Evolutionary conservation across 352 stramenopile genomes (phyloP), one percentile per base, ranked within the genome.

Genomic region (Phytophthora lateralis): DNA sequence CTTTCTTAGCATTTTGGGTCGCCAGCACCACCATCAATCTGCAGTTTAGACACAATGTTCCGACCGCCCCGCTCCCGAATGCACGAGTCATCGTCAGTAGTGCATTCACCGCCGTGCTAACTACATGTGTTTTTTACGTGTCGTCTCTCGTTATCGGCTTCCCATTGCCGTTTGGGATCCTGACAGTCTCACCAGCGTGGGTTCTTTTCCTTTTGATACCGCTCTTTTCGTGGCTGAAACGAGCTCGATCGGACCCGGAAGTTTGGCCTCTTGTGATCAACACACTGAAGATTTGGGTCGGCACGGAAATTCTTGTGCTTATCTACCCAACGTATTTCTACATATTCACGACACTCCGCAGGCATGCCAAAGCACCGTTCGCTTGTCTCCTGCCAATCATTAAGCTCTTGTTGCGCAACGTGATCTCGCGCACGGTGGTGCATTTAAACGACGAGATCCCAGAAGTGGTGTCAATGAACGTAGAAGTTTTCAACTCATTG

Each of bases 401-500:
- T 7, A 81, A 81, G 39, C 38, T 78, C n/a, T 20, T 68, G 6
- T 37, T 66, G 12, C 62, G 67, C 20, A 53, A 75, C 12, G 35
- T 64, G 11, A 61, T 66, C 35, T 55, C 60, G 4, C 58, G 53
- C 1, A 66, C 43, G 1, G 51, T 63, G 15, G 39, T 49, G 15
- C 65, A 69, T 37, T 17, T 75, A 18, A 62, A 53, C 7, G 59
- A 76, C n/a, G 35, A 66, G 37, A 59, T 67, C 11, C 71, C 66
- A 0, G 50, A 60, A 41, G 48, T 74, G 10, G 66, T 82, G 14
- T 56, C 77, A 4, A 69, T 81, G 61, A 81, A 75, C 20, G 53
- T 81, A 11, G 64, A 82, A 26, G 67, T 82, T 11, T 80, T 76
- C 39, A 76, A 70, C 32, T 65, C 73, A 5, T 49, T 82, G 0